These are phyloP conservation scores for Eucalyptus pauciflora DNA, from an alignment of 345 rosid species.

Conservation along the genomic window DNA sequence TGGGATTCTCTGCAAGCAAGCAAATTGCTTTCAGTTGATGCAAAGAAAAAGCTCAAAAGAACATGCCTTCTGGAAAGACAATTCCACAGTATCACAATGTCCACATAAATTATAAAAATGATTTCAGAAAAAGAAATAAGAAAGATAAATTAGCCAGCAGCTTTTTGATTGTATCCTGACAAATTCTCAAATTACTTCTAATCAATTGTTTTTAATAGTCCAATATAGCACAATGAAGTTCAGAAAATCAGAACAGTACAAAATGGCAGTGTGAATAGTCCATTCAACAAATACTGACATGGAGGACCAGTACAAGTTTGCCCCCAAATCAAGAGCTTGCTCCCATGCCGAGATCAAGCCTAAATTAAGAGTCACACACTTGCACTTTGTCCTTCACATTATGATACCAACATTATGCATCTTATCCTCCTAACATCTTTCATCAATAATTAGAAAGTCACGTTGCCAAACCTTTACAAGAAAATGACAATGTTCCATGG, in stretches of 20 bases:
- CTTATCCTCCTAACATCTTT: background rate
- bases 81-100: background rate
- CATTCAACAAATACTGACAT: background rate
- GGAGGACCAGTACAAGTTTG: background rate
- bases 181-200: background rate
- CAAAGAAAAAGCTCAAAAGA: background rate
- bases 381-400: background rate
- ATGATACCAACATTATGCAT: background rate
- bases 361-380: background rate
- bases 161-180: background rate
- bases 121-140: background rate
- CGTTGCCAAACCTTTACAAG: background rate
- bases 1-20: conserved; percentile 22
- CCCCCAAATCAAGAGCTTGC: background rate
- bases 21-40: background rate
- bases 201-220: background rate
- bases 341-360: background rate
- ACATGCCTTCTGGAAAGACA: background rate
- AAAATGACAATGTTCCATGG: background rate
- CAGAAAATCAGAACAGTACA: background rate
- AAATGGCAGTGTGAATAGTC: background rate
- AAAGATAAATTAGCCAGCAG: background rate
- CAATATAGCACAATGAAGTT: background rate
- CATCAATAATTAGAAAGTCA: background rate
- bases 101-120: background rate